Conservation (phyloP, 2,329 filamentous ascomycete genomes). For the Ceratocystis harringtonii region DNA sequence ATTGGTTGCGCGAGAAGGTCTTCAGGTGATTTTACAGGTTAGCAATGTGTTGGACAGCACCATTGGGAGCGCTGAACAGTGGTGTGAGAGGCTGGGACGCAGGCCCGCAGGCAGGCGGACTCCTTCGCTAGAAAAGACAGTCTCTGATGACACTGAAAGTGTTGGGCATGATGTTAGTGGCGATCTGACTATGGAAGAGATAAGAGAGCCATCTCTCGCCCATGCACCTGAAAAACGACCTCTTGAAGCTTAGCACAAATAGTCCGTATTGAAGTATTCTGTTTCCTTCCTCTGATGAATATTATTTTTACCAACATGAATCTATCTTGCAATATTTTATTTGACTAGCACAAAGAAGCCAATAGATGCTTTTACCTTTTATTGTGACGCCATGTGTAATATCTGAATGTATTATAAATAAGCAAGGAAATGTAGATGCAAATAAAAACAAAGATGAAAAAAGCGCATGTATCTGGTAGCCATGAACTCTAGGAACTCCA, state of each 20-base stretch:
- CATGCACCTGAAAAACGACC: conserved; percentile 19
- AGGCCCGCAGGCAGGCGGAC: conserved; percentile 18
- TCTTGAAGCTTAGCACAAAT: conserved; percentile 8
- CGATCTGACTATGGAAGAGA: conserved; percentile 17
- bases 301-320: neutral
- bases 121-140: conserved; percentile 18
- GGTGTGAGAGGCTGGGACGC: conserved; percentile 64
- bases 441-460: neutral
- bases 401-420: neutral
- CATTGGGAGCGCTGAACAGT: conserved; percentile 76
- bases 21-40: conserved; percentile 91
- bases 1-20: conserved; percentile 72
- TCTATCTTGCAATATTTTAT: neutral
- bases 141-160: neutral
- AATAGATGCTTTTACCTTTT: no score
- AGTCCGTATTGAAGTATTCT: neutral
- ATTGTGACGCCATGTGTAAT: neutral
- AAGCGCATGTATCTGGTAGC: neutral
- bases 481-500: neutral
- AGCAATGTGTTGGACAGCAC: conserved; percentile 78
- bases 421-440: neutral
- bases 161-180: conserved; percentile 17
- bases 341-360: neutral
- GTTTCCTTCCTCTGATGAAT: neutral
- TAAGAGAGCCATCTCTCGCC: conserved; percentile 20